These are phyloP conservation scores for Podospora australis DNA, from an alignment of 495 filamentous ascomycete species.

Conservation along the genomic window DNA sequence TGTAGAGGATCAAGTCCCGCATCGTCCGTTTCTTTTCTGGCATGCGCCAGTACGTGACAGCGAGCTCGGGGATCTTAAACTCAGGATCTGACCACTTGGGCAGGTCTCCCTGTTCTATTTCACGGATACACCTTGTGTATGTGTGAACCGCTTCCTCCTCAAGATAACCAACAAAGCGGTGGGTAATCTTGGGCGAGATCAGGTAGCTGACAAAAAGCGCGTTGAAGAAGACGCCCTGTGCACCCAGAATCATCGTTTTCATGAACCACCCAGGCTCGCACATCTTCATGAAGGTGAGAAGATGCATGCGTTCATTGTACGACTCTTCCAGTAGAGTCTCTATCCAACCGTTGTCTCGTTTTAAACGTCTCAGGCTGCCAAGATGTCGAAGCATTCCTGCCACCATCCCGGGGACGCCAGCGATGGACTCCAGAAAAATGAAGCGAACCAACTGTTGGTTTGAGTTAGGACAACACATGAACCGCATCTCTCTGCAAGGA, in stretches of 20 bases:
- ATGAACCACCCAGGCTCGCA: slow-evolving; percentile 87
- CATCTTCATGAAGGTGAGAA: slow-evolving; percentile 90
- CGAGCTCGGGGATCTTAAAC: slow-evolving; percentile 79
- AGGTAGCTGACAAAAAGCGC: slow-evolving; percentile 86
- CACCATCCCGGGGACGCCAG: slow-evolving; percentile 95
- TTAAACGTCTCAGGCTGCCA: slow-evolving; percentile 71
- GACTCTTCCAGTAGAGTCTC: slow-evolving; percentile 90
- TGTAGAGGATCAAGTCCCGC: slow-evolving; percentile 77
- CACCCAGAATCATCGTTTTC: slow-evolving; percentile 76
- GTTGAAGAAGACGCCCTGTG: slow-evolving; percentile 88
- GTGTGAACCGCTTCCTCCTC: slow-evolving; percentile 97
- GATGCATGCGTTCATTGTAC: slow-evolving; percentile 95
- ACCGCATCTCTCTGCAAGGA: no score
- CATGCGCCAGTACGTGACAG: slow-evolving; percentile 87
- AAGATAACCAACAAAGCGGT: slow-evolving; percentile 94
- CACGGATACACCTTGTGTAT: slow-evolving; percentile 79
- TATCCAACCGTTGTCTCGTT: slow-evolving; percentile 96
- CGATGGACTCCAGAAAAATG: slow-evolving; percentile 90
- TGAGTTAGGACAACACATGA: slow-evolving; percentile 12
- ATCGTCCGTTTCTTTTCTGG: slow-evolving; percentile 77
- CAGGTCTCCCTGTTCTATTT: slow-evolving; percentile 76
- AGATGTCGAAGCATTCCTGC: slow-evolving; percentile 89
- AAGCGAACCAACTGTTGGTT: slow-evolving; percentile 60
- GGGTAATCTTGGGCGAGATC: slow-evolving; percentile 79
- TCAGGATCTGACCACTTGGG: slow-evolving; percentile 66